Conservation (phyloP, 2,329 filamentous ascomycete genomes). For the Talaromyces amestolkiae region DNA sequence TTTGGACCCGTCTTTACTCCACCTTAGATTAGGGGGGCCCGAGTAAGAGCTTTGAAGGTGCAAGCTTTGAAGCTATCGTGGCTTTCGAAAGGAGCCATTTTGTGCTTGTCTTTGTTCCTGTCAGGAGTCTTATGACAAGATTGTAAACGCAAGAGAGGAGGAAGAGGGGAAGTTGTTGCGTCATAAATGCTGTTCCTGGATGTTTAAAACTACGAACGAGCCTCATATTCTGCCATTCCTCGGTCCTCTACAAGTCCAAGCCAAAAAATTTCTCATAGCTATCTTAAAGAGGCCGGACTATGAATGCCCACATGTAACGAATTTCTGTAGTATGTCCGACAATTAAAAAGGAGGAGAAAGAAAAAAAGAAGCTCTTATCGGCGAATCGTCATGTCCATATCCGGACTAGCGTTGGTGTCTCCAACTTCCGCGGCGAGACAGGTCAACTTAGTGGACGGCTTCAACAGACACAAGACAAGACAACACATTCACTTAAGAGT, state of each 20-base stretch:
- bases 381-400: neutral
- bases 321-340: too few relatives aligned
- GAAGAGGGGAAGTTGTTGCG: neutral
- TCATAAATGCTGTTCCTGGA: too few relatives aligned
- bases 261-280: too few relatives aligned
- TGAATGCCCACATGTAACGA: too few relatives aligned
- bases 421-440: neutral
- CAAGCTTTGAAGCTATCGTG: neutral
- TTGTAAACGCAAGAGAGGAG: neutral
- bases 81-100: neutral
- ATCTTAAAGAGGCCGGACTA: too few relatives aligned
- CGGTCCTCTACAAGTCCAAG: too few relatives aligned
- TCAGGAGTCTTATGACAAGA: too few relatives aligned
- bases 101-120: too few relatives aligned
- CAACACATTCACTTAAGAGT: neutral
- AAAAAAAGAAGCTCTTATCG: neutral
- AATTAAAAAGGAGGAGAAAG: too few relatives aligned
- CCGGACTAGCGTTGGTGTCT: neutral
- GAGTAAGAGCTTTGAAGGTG: neutral
- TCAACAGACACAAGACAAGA: neutral
- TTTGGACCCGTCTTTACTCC: neutral
- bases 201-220: too few relatives aligned
- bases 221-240: neutral
- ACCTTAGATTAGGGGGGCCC: neutral
- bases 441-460: neutral